phyloP scores from a whole-genome alignment of 495 filamentous ascomycete species.

The Amniculicola lignicola region DNA sequence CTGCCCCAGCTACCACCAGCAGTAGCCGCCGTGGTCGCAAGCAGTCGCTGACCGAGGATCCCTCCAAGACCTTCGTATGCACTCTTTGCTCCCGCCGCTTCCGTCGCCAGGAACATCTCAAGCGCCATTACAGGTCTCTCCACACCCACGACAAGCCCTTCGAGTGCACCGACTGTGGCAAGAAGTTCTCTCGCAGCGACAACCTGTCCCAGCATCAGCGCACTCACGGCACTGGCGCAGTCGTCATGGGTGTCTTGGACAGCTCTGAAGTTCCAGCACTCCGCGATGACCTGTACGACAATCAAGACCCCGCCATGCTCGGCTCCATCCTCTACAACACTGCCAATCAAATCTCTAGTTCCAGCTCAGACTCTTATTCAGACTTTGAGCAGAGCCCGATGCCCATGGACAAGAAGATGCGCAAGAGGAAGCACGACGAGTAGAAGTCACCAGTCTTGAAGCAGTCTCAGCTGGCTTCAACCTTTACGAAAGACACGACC shows the following conservation, averaged over 20 bases:
- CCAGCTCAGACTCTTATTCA: conserved; percentile 27
- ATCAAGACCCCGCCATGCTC: conserved; percentile 61
- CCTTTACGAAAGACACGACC: conserved; percentile 32
- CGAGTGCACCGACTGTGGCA: conserved; percentile 93
- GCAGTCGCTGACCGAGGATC: conserved; percentile 96
- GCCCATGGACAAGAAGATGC: conserved; percentile 30
- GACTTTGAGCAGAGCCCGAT: conserved; percentile 7
- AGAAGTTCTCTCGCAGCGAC: conserved; percentile 98
- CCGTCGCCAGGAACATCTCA: conserved; percentile 97
- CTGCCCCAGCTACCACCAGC: conserved; percentile 48
- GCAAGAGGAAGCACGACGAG: conserved; percentile 37
- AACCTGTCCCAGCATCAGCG: conserved; percentile 95
- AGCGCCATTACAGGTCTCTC: conserved; percentile 96
- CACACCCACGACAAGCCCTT: conserved; percentile 99
- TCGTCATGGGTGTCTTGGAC: conserved; percentile 84
- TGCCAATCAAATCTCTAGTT: conserved; percentile 51
- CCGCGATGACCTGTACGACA: conserved; percentile 45
- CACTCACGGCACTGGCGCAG: conserved; percentile 85
- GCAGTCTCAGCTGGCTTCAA: neutral
- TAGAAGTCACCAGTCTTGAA: conserved; percentile 1
- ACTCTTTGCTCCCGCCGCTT: conserved; percentile 93
- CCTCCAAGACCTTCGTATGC: conserved; percentile 97
- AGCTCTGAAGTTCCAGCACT: conserved; percentile 53
- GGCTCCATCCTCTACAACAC: conserved; percentile 74
- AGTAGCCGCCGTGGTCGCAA: conserved; percentile 94